These are phyloP conservation scores for Apiosordaria backusii DNA, from an alignment of 495 filamentous ascomycete species.

Conservation along the genomic window DNA sequence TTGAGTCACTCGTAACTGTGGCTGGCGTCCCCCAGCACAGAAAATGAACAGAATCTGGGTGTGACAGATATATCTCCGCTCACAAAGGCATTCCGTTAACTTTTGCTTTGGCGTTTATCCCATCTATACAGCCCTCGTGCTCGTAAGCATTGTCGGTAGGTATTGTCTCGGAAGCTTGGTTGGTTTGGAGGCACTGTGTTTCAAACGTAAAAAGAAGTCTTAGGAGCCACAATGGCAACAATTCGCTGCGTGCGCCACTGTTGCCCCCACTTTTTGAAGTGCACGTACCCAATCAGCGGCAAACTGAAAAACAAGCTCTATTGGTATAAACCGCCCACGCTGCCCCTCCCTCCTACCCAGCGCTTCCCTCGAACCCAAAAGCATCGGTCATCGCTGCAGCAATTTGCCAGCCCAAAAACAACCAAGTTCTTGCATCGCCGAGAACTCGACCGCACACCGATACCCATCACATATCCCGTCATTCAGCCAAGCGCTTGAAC, in stretches of 20 bases:
- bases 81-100: neutral
- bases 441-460: neutral
- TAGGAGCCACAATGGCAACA: neutral
- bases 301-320: neutral
- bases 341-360: neutral
- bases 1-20: neutral
- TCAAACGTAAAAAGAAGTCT: neutral
- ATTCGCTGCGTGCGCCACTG: neutral
- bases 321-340: neutral
- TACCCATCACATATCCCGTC: neutral
- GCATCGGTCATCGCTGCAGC: neutral
- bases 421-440: conserved; percentile 8
- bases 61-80: neutral
- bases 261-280: neutral
- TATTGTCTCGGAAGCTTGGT: neutral
- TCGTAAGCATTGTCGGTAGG: neutral
- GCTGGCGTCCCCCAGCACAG: neutral
- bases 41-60: neutral
- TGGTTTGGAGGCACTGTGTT: neutral
- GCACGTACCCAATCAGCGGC: neutral
- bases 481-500: neutral
- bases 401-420: neutral
- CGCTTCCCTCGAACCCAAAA: neutral
- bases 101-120: neutral
- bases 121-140: neutral